Evolutionary conservation across 2,329 filamentous ascomycete genomes (phyloP).

Genomic region (Apiospora rasikravindrae): DNA sequence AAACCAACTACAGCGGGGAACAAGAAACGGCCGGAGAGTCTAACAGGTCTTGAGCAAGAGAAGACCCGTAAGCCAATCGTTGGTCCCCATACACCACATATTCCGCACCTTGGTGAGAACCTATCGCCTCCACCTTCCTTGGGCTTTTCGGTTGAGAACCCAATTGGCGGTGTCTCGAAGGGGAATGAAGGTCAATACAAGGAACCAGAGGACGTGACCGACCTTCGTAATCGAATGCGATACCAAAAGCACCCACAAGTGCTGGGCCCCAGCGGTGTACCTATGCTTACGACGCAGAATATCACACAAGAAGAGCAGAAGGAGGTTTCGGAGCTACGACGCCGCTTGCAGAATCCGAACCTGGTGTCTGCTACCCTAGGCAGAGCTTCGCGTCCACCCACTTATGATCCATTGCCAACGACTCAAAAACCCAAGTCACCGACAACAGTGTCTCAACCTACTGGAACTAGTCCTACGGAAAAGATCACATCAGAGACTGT

Average conservation of each 20-base stretch:
- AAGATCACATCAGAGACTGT: background rate
- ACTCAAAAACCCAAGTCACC: background rate
- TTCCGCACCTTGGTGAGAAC: background rate
- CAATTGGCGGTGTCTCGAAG: background rate
- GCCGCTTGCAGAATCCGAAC: background rate
- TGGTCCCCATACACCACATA: background rate
- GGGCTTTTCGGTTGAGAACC: background rate
- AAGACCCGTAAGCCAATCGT: background rate
- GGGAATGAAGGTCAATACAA: background rate
- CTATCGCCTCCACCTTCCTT: background rate
- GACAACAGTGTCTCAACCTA: background rate
- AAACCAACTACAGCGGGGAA: background rate
- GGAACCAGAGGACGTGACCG: background rate
- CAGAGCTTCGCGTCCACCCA: background rate
- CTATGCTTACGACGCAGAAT: background rate
- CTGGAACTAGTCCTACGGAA: too few species aligned
- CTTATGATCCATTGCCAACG: background rate
- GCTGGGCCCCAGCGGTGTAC: background rate
- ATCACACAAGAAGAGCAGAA: slow-evolving; percentile 8
- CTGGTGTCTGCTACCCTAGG: background rate
- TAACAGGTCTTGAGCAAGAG: background rate
- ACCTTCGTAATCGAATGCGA: slow-evolving; percentile 7
- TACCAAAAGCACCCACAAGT: background rate
- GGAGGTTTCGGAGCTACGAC: background rate
- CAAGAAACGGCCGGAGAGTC: background rate